Base-by-base conservation (phyloP, 2,329 filamentous ascomycete species). In the Arthrobotrys pseudoclavata region DNA sequence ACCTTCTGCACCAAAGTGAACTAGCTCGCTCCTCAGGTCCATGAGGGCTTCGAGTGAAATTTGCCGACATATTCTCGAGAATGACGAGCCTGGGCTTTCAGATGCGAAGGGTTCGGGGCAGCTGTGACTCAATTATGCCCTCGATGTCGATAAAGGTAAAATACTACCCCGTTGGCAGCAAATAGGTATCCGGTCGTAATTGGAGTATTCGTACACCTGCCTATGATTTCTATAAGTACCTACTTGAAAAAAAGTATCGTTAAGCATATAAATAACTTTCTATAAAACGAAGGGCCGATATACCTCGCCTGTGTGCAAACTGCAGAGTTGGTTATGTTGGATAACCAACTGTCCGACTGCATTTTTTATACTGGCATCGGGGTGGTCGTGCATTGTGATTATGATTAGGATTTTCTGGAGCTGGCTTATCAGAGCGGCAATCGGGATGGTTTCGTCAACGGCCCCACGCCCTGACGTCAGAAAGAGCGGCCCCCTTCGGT, bases 401-500 rank as follows among this genome's bases (percentile, higher is more conserved):
- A 42, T 26, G 5, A 15, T n/a, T 42, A 6, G 2, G 53, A 40
- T 57, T 40, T 40, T 9, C 48, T 57, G 18, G 0, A 18, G 12
- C 29, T 31, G 18, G 62, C 18, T 40, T 34, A 60, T 66, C 42
- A 29, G 62, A 42, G 47, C 10, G 42, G 24, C 45, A 50, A 47
- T 50, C 61, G 24, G 29, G 24, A 22, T 37, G 29, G 29, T 57
- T 29, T 48, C 20, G 37, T 37, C 24, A 20, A 26, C n/a, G 15
- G 34, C 5, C 34, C 37, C 24, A 45, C 22, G 18, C 22, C 24
- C 47, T 60, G 52, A 69, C 52, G 52, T 69, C 66, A 69, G 20
- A 13, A 20, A 20, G 3, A 55, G 15, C 31, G 15, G 24, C 15
- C n/a, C 26, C 34, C 50, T 50, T 0, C 42, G 15, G 5, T 24